Evolutionary conservation across 2,329 filamentous ascomycete species (phyloP).

Genomic region (Ophiobolus disseminans): DNA sequence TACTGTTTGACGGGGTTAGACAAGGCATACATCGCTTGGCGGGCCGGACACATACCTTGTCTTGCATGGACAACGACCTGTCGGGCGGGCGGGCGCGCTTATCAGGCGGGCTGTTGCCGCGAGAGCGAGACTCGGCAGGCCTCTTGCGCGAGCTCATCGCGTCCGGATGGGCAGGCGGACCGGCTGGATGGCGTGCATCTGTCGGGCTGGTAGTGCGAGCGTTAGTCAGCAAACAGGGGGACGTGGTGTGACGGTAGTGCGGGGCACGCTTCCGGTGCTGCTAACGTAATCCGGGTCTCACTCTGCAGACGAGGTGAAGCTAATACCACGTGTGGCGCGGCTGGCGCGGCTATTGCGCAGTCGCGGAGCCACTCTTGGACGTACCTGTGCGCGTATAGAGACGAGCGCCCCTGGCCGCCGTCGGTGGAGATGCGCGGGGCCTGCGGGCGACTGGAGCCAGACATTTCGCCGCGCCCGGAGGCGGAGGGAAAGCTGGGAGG

Average conservation of each 20-base stretch:
- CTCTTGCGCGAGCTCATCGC: conserved; percentile 26
- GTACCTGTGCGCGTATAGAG: conserved; percentile 2
- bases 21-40: background rate
- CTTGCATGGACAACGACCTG: conserved; percentile 2
- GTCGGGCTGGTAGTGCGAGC: background rate
- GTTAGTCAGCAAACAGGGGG: too few relatives aligned
- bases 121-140: conserved; percentile 14
- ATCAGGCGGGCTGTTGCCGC: conserved; percentile 27
- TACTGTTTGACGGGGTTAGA: conserved; percentile 17
- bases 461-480: background rate
- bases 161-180: background rate
- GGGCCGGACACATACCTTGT: conserved; percentile 7
- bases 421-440: background rate
- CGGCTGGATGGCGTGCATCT: background rate
- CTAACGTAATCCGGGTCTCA: too few relatives aligned
- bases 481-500: background rate
- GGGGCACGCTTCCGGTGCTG: too few relatives aligned
- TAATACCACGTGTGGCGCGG: too few relatives aligned
- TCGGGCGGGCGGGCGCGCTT: conserved; percentile 18
- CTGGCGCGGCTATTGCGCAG: too few relatives aligned
- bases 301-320: too few relatives aligned
- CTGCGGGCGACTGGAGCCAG: background rate
- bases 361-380: background rate
- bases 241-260: too few relatives aligned
- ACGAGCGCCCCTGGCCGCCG: background rate